Conservation (phyloP, 805 yeast species). For the Ogataea kodamae region DNA sequence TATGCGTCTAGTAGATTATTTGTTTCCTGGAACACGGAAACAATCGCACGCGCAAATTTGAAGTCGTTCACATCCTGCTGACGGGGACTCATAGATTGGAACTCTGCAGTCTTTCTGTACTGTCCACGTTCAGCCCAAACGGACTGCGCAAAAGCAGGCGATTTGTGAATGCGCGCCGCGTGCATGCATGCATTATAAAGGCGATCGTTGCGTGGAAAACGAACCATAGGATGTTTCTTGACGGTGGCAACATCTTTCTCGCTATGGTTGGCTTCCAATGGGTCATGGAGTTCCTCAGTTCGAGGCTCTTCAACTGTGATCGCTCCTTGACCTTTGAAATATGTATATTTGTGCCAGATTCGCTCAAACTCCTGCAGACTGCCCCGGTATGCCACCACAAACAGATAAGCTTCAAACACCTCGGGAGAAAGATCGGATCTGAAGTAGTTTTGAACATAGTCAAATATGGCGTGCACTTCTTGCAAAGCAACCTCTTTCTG, state of each 20-base stretch:
- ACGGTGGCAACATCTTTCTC: conserved; percentile 19
- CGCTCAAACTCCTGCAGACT: conserved; percentile 34
- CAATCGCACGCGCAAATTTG: conserved; percentile 70
- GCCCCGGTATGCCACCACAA: conserved; percentile 39
- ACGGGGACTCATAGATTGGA: conserved; percentile 37
- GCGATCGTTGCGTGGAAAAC: conserved; percentile 40
- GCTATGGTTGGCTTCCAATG: conserved; percentile 12
- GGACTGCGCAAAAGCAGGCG: conserved; percentile 55
- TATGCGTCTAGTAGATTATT: conserved; percentile 66
- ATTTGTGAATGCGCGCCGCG: conserved; percentile 58
- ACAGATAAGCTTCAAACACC: conserved; percentile 49
- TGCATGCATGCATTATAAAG: conserved; percentile 59
- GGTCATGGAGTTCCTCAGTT: conserved; percentile 6
- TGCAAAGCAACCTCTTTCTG: conserved; percentile 44
- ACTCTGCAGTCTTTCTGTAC: conserved; percentile 54
- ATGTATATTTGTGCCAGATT: conserved; percentile 36
- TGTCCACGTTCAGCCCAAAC: conserved; percentile 80
- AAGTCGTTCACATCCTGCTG: conserved; percentile 50
- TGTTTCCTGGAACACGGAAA: conserved; percentile 51
- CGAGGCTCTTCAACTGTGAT: conserved; percentile 23
- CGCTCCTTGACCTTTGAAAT: conserved; percentile 29
- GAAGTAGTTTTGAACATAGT: conserved; percentile 42
- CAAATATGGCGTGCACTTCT: conserved; percentile 79
- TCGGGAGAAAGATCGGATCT: conserved; percentile 43
- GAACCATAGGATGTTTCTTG: conserved; percentile 12